Base-by-base conservation (phyloP, 2,329 filamentous ascomycete species). In the Cercospora sp. region DNA sequence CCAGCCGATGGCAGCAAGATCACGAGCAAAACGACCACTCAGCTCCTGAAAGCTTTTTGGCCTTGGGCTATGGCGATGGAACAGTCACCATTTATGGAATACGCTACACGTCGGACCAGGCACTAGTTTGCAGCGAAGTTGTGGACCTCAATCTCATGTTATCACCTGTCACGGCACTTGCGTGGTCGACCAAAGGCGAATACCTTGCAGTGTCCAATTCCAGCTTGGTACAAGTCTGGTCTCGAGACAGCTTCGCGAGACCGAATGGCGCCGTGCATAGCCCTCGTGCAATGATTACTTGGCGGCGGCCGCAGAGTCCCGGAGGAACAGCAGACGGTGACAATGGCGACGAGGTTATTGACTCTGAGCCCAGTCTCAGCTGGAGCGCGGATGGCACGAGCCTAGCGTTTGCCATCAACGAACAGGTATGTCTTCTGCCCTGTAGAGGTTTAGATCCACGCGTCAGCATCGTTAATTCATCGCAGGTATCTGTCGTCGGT, bases 351-450 rank as follows among this genome's bases (percentile, higher is more conserved):
- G 45, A 20, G 45, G 45, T 51, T 1, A 23, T 26, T 51, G 45
- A 51, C 45, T 60, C 64, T 13, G 74, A 78, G 68, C 78, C 78
- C 8, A 78, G 74, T 69, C 76, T 87, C 62, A 80, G 80, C 31
- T 87, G 85, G 85, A 84, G 85, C 74, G 79, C 79, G 12, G 82
- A 86, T 74, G 84, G 84, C n/a, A 83, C 83, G 72, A 84, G 81
- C 72, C 78, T 87, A 66, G 83, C 82, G 1, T 84, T 85, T 73
- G 74, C 74, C 5, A 68, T 71, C 1, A 75, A 74, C 31, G 81
- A 80, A 69, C 81, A 84, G 81, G 84, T 86, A 78, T 48, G 78
- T 57, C 26, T 51, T 36, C 3, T 26, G 10, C 10, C 18, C 16
- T 13, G 13, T 16, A 23, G n/a, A 31, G 10, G 3, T 20, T 42